Percentiles rank a stretch among this genome's conserved stretches.
These are phyloP conservation scores for Brasilioporus rufonigricans DNA, from an alignment of 768 basidiomycete genomes.

Conservation along the genomic window DNA sequence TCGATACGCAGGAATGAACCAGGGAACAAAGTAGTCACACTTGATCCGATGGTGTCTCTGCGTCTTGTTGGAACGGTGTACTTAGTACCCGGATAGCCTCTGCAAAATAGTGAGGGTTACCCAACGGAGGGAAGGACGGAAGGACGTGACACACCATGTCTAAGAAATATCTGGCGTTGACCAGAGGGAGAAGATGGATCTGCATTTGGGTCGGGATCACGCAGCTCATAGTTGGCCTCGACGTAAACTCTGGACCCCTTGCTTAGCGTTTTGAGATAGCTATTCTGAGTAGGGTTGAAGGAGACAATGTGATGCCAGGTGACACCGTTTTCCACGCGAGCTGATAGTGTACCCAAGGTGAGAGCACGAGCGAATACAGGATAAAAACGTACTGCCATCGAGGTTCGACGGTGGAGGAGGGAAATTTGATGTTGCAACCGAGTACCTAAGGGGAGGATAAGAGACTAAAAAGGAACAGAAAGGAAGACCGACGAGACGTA, in stretches of 20 bases:
- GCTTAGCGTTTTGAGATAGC: constrained; percentile 59
- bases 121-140: background rate
- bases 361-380: constrained; percentile 1
- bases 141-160: constrained; percentile 66
- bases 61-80: constrained; percentile 27
- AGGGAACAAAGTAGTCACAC: constrained; percentile 7
- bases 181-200: constrained; percentile 66
- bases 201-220: constrained; percentile 64
- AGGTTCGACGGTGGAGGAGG: constrained; percentile 54
- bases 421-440: constrained; percentile 69
- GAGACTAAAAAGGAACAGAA: background rate
- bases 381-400: constrained; percentile 54
- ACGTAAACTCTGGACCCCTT: constrained; percentile 80
- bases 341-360: constrained; percentile 35
- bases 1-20: background rate
- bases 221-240: constrained; percentile 74
- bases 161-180: constrained; percentile 79
- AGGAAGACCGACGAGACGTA: constrained; percentile 59
- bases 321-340: constrained; percentile 47
- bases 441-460: constrained; percentile 50
- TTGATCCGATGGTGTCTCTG: constrained; percentile 19
- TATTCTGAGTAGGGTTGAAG: constrained; percentile 61
- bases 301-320: constrained; percentile 80
- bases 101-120: constrained; percentile 26
- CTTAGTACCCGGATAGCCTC: constrained; percentile 54